Conservation (phyloP, 192 early-diverging fungal genomes). For the Powellomyces hirtus region DNA sequence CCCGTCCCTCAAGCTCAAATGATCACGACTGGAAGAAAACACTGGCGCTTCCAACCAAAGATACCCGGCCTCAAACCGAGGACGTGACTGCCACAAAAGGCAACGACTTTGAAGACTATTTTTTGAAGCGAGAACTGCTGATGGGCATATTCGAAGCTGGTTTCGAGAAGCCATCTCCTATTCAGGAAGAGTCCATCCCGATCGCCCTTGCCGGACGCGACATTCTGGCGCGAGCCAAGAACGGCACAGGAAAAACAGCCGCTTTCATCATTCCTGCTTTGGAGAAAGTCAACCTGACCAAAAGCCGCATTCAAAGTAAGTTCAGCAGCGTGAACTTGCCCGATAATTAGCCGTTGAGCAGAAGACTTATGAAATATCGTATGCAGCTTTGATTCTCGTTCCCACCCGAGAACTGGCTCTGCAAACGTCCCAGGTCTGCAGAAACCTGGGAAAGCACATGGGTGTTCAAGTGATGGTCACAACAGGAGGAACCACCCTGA, state of each 20-base stretch:
- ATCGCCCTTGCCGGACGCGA: constrained; percentile 94
- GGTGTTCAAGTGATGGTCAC: constrained; percentile 98
- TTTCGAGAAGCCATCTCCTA: constrained; percentile 95
- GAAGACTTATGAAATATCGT: too few species aligned
- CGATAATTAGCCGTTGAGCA: too few species aligned
- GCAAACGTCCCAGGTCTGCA: constrained; percentile 99
- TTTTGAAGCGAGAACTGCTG: constrained; percentile 90
- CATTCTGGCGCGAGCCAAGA: constrained; percentile 96
- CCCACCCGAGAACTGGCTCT: constrained; percentile 97
- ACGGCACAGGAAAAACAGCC: constrained; percentile 91
- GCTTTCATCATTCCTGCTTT: constrained; percentile 95
- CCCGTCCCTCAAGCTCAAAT: neutral
- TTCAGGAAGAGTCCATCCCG: constrained; percentile 98
- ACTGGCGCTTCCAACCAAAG: constrained; percentile 76
- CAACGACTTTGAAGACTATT: constrained; percentile 99
- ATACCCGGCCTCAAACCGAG: constrained; percentile 91
- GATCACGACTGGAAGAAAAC: constrained; percentile 40
- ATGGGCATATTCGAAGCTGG: constrained; percentile 99
- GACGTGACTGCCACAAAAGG: constrained; percentile 98
- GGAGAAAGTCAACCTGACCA: constrained; percentile 87
- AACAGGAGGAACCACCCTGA: constrained; percentile 95
- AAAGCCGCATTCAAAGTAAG: constrained; percentile 79
- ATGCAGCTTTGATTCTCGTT: constrained; percentile 78
- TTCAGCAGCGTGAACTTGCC: neutral
- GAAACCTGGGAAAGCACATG: constrained; percentile 91